phyloP scores from a whole-genome alignment of 164 flowering plant species.

The Vitis labrusca region DNA sequence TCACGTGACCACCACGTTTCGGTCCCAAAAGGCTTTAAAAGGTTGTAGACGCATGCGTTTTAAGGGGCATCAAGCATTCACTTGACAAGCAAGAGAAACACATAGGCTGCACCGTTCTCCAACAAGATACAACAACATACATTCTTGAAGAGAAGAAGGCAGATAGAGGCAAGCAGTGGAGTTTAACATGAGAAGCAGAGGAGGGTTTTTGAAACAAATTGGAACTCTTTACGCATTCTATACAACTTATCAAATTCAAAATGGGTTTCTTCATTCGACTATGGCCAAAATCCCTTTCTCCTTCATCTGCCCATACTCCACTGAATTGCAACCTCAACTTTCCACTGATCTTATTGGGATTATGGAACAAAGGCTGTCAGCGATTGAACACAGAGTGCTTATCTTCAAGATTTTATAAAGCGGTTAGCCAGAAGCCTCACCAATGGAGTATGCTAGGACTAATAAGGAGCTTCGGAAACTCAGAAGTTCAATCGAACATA shows the following conservation, averaged over 20 bases:
- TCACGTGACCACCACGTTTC: no score
- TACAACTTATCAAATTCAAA: background rate
- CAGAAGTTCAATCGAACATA: conserved; percentile 60
- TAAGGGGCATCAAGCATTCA: no score
- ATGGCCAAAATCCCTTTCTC: background rate
- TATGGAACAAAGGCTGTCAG: conserved; percentile 71
- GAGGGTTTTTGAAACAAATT: background rate
- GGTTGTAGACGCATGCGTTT: no score
- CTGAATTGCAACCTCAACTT: conserved; percentile 37
- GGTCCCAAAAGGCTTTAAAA: no score
- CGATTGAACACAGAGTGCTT: conserved; percentile 54
- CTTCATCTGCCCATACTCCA: background rate
- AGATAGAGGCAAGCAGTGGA: no score
- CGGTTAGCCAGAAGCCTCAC: conserved; percentile 91
- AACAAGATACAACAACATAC: no score
- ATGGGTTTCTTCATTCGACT: background rate
- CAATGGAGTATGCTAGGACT: conserved; percentile 69
- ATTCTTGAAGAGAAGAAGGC: no score
- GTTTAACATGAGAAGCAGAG: background rate
- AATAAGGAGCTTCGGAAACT: conserved; percentile 86
- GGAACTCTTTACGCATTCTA: background rate
- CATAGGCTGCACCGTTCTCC: no score
- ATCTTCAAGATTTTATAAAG: conserved; percentile 53
- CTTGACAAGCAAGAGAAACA: no score
- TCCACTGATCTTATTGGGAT: conserved; percentile 60